A percentile compares a stretch with the other conserved stretches of the same genome.
Conservation (phyloP, 2,329 filamentous ascomycete genomes). For the Balansia obtecta region DNA sequence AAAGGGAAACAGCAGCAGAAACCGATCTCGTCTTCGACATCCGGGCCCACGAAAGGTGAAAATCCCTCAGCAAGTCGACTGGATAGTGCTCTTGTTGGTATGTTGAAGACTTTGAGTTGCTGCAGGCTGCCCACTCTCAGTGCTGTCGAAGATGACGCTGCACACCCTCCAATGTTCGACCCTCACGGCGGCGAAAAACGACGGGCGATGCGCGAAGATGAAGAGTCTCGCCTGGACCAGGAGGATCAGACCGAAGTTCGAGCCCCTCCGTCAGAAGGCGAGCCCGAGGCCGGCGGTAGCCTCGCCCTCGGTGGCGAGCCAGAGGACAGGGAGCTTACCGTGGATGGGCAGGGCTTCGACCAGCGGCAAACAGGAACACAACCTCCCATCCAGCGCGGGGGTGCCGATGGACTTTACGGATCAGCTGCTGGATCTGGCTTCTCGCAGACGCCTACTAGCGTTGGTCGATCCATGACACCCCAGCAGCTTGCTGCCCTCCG, state of each 20-base stretch:
- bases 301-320: slow-evolving; percentile 86
- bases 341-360: slow-evolving; percentile 38
- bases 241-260: slow-evolving; percentile 33
- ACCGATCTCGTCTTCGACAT: background rate
- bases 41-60: background rate
- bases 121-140: slow-evolving; percentile 20
- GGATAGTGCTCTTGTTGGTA: slow-evolving; percentile 16
- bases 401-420: slow-evolving; percentile 41
- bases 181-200: slow-evolving; percentile 70
- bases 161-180: slow-evolving; percentile 66
- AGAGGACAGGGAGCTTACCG: slow-evolving; percentile 56
- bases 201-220: slow-evolving; percentile 63
- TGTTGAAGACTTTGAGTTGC: slow-evolving; percentile 25
- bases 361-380: slow-evolving; percentile 58
- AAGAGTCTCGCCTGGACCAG: slow-evolving; percentile 40
- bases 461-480: slow-evolving; percentile 63
- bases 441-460: slow-evolving; percentile 34
- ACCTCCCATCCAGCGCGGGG: slow-evolving; percentile 60
- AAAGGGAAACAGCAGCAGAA: slow-evolving; percentile 10
- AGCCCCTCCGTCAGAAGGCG: slow-evolving; percentile 49
- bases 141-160: slow-evolving; percentile 11
- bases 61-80: slow-evolving; percentile 7
- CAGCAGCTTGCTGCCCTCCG: slow-evolving; percentile 61
- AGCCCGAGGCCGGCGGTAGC: slow-evolving; percentile 69
- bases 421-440: slow-evolving; percentile 36